Conservation (phyloP, 768 basidiomycete genomes). For the Dendrothele bispora region DNA sequence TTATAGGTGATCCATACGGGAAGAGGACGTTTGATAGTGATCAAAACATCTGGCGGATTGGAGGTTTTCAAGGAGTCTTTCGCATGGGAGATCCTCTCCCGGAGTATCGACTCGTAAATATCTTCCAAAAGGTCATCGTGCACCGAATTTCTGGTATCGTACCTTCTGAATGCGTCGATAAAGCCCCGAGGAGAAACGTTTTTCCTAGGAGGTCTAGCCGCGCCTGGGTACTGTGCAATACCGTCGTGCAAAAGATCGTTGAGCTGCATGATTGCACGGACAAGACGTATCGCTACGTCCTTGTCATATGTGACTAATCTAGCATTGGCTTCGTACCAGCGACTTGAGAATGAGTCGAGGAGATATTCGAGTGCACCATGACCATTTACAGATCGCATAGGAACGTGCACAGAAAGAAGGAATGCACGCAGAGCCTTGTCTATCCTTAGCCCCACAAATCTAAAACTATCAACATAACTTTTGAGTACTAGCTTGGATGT, state of each 20-base stretch:
- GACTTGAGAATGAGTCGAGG: conserved; percentile 79
- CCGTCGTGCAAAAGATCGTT: conserved; percentile 84
- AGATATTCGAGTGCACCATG: conserved; percentile 62
- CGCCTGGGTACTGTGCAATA: conserved; percentile 62
- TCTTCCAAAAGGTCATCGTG: conserved; percentile 75
- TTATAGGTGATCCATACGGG: conserved; percentile 85
- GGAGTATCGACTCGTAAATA: conserved; percentile 75
- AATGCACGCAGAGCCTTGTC: conserved; percentile 91
- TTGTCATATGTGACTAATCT: conserved; percentile 77
- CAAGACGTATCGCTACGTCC: conserved; percentile 75
- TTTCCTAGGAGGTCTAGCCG: conserved; percentile 51
- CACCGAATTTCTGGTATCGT: conserved; percentile 69
- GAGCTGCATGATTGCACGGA: conserved; percentile 80
- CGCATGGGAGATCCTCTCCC: conserved; percentile 73
- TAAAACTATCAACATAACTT: conserved; percentile 85
- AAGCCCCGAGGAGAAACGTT: conserved; percentile 78
- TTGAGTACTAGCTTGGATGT: conserved; percentile 75
- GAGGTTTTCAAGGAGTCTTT: conserved; percentile 40
- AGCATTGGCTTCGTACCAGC: conserved; percentile 91
- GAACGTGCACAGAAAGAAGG: conserved; percentile 73
- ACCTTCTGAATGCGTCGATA: conserved; percentile 76
- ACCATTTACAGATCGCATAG: conserved; percentile 35
- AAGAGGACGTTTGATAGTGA: conserved; percentile 72
- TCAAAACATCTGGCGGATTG: conserved; percentile 47
- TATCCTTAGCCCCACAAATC: conserved; percentile 78